Base-by-base conservation (phyloP, 2,329 filamentous ascomycete genomes). In the Amphichorda felina region DNA sequence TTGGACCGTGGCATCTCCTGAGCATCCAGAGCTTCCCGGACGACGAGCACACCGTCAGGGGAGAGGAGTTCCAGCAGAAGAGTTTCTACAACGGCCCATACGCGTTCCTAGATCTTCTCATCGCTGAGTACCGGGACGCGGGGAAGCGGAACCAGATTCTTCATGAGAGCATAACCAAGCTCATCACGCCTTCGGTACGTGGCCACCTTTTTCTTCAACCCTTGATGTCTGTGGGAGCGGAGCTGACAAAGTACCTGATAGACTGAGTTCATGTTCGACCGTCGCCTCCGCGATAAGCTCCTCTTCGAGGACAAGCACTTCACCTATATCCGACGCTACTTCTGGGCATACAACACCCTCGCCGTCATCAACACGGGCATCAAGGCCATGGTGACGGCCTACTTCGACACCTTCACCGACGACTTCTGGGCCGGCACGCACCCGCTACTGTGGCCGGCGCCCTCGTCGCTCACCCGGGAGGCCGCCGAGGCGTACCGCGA, bases 291-390 rank as follows among this genome's bases (percentile, higher is more conserved):
- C 10, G 72, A 75, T 50, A 66, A 67, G 42, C 60, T 76, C 0
- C 59, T 78, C 2, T 78, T 78, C 43, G 73, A 79, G 48, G 73
- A 78, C 45, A 60, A 63, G 35, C 54, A 71, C 37, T 77, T 75
- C 45, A 77, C 72, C 2, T 76, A 72, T 54, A 74, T 71, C 13
- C 60, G 71, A 1, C 63, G 72, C 13, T 77, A 78, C 45, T 78
- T 77, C 46, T 78, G 72, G 66, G 72, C 70, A 1, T 75, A 68
- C 45, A 73, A 76, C 50, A 72, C 72, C 3, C 62, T 76, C 4
- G 71, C 69, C 25, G 68, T 72, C 24, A 67, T 77, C 44, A 76
- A 74, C 44, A 68, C 72, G 33, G 65, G 64, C 41, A 73, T 78
- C 47, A 68, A 70, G 43, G 60, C 66, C 21, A 75, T 76, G 61